A percentile compares a stretch with the other conserved stretches of the same genome.
Conservation (phyloP, 163 green algal species). For the Volvox carteri region DNA sequence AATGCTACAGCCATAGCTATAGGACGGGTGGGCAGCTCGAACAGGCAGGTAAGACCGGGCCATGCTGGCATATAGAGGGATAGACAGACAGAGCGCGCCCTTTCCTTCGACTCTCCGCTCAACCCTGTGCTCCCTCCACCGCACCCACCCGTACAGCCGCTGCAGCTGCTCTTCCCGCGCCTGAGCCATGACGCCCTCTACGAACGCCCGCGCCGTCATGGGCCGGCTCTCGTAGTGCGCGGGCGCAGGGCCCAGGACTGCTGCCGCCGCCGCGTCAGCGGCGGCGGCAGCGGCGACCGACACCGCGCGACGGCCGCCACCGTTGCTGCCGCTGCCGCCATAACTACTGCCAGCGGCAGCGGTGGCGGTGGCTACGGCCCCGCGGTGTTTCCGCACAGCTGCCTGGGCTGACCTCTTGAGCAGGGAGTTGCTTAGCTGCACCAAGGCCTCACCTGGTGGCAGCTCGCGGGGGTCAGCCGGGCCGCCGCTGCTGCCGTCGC, state of each 20-base stretch:
- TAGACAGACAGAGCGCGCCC: too few relatives aligned
- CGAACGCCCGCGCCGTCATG: constrained; percentile 48
- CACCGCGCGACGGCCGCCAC: not conserved
- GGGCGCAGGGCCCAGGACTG: not conserved
- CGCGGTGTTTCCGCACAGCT: not conserved
- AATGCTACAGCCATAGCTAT: too few relatives aligned
- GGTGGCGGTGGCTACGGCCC: not conserved
- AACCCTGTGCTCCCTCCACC: too few relatives aligned
- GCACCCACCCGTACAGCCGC: constrained; percentile 26
- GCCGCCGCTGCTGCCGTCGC: not conserved
- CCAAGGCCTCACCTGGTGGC: constrained; percentile 29
- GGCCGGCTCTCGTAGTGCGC: constrained; percentile 43
- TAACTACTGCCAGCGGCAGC: too few relatives aligned
- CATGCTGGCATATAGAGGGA: too few relatives aligned
- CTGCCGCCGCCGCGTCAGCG: not conserved
- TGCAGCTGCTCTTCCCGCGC: constrained; percentile 46
- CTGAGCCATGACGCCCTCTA: constrained; percentile 45
- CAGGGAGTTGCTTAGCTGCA: constrained; percentile 32
- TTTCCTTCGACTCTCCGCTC: too few relatives aligned
- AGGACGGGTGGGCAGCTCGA: too few relatives aligned
- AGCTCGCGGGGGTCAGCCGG: not conserved
- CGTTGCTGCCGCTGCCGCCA: not conserved
- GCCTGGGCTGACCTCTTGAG: not conserved
- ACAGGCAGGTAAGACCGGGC: too few relatives aligned
- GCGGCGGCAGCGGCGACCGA: not conserved